phyloP scores from a whole-genome alignment of 1,139 yeast species.

The Protomyces gravidus region DNA sequence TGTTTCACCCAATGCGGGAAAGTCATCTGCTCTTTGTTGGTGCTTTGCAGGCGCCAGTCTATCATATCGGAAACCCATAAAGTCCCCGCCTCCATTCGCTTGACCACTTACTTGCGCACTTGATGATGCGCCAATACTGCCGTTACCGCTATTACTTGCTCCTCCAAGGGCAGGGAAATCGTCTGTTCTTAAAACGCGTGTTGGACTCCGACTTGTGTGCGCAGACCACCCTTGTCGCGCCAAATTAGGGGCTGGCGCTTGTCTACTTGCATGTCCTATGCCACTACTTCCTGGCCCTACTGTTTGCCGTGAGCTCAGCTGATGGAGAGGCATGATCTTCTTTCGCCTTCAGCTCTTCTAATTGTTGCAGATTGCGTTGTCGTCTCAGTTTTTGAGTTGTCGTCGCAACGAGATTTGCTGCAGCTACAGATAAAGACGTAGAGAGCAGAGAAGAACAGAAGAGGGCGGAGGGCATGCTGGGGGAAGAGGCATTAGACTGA shows the following conservation, averaged over 20 bases:
- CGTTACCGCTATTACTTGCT: neutral
- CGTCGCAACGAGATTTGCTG: too few species aligned
- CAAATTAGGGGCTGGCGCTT: neutral
- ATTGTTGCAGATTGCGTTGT: too few species aligned
- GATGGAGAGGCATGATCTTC: constrained; percentile 3
- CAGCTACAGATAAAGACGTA: too few species aligned
- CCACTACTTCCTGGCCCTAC: constrained; percentile 10
- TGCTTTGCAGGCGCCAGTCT: constrained; percentile 6
- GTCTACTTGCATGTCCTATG: constrained; percentile 10
- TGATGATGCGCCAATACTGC: too few species aligned
- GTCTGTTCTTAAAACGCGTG: constrained; percentile 18
- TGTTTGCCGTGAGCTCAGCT: constrained; percentile 13
- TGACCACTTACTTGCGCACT: too few species aligned
- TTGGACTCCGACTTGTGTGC: constrained; percentile 7
- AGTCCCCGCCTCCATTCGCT: constrained; percentile 13
- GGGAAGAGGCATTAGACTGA: neutral
- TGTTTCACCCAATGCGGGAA: neutral
- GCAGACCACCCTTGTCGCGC: constrained; percentile 6
- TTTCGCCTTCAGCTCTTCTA: neutral
- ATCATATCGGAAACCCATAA: constrained; percentile 21
- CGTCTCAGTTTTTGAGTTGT: too few species aligned
- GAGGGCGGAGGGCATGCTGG: too few species aligned
- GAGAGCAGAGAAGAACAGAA: neutral
- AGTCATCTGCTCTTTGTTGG: neutral
- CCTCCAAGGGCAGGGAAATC: constrained; percentile 27